Evolutionary conservation across 2,329 filamentous ascomycete genomes (phyloP), one percentile per base, ranked within the genome.

Genomic region (Ceratocystiopsis minuta): DNA sequence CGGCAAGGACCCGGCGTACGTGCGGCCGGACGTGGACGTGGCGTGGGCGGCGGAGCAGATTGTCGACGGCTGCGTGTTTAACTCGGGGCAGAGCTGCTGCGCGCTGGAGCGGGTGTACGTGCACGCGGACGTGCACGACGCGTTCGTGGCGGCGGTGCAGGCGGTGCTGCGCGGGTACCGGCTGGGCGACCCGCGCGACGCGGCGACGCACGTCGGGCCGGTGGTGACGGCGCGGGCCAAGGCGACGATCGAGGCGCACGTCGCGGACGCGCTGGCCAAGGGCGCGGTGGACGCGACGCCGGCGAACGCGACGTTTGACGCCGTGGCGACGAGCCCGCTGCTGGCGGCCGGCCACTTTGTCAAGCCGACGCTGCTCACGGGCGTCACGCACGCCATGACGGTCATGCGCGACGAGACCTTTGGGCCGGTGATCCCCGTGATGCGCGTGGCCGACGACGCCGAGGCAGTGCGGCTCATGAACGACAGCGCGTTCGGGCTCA

Each of bases 11-110:
- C 84, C 88, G 5, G 88, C 88, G 18, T 96, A 95, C 54, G 70
- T 96, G 42, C 70, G 88, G 46, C 66, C 66, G 7, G 88, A 96
- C 53, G 85, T 94, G 2, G 86, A 96, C 56, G 61, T 93, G 38
- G 75, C 75, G 38, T 95, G 87, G 88, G 87, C 80, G 0, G 88
- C 88, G 0, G 86, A 82, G 51, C 86, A 95, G 61, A 90, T 96
- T 53, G 85, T 96, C 14, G 88, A 96, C 52, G 88, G 88, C 16
- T 79, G 86, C n/a, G 68, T 96, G 44, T 96, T 96, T 69, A 96
- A 96, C 64, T 94, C 87, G 40, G 88, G 88, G n/a, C 88, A 96
- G 65, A 93, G 85, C 57, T 96, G 88, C 67, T 96, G 88, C 61
- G 82, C 85, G 18, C 68, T 96, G 42, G 88, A 96, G 63, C 72